Evolutionary conservation across 768 basidiomycete genomes (phyloP), one percentile per base, ranked within the genome.

Genomic region (Collybia sordida): DNA sequence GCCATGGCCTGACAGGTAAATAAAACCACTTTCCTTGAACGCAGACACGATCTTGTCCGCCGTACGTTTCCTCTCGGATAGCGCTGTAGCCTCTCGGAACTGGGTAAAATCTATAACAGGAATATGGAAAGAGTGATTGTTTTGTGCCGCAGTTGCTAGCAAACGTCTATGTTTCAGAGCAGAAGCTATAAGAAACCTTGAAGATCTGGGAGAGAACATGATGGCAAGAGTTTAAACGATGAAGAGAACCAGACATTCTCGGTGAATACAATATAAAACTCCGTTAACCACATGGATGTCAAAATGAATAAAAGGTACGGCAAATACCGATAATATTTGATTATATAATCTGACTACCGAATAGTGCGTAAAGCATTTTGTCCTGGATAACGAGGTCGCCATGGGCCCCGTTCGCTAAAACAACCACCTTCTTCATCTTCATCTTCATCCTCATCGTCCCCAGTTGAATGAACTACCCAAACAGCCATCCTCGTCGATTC

Each of bases 51-150:
- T 78, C 54, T 84, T 78, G 39, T 78, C 70, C 2, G 92, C 89
- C 0, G 83, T 79, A 5, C 73, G 62, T 51, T 79, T 76, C 68
- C 82, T 88, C 59, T 88, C 84, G 12, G 71, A 66, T 1, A 60
- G 43, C 0, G 81, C 75, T n/a, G 68, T 59, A 1, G 82, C 74
- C 18, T 69, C 59, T 47, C 78, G 75, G 62, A 86, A 91, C 49
- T 79, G 83, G 57, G 80, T 73, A 56, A 94, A 92, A 71, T 92
- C 82, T 58, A 93, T 81, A 23, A 92, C 70, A 22, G 92, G 92
- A 46, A 93, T 90, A 27, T 69, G 71, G 60, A 87, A 85, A 21
- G 66, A 59, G 21, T 56, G 46, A 2, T 42, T 52, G 45, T 58
- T 47, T 24, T 54, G 59, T 9, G 62, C 55, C 21, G 59, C 37